phyloP scores from a whole-genome alignment of 2,329 filamentous ascomycete genomes.

The Anthostomella pinea region DNA sequence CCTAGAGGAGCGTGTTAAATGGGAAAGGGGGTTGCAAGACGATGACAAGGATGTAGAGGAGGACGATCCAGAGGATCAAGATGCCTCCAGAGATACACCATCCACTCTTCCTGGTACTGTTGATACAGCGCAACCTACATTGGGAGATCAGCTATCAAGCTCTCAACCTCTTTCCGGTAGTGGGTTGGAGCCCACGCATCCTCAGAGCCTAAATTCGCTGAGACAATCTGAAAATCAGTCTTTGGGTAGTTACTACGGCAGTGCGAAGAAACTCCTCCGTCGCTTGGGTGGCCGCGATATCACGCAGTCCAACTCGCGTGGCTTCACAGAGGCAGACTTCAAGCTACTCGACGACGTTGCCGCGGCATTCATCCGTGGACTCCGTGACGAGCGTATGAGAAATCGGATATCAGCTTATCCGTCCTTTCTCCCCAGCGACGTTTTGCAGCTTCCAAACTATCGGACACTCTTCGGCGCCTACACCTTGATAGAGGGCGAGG shows the following conservation, averaged over 20 bases:
- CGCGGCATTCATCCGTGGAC: constrained; percentile 52
- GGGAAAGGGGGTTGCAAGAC: constrained; percentile 58
- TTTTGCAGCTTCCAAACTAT: constrained; percentile 27
- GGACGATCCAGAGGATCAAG: constrained; percentile 27
- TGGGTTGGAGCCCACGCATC: constrained; percentile 4
- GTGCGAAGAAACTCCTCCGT: constrained; percentile 49
- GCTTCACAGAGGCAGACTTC: constrained; percentile 44
- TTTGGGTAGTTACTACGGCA: constrained; percentile 45
- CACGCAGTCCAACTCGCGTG: constrained; percentile 42
- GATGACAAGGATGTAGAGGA: constrained; percentile 40
- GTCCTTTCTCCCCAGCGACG: constrained; percentile 42
- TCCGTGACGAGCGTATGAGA: constrained; percentile 46
- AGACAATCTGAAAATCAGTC: constrained; percentile 42
- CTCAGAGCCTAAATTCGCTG: constrained; percentile 30
- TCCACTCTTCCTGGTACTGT: constrained; percentile 1
- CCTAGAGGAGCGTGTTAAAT: constrained; percentile 63
- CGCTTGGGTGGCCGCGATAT: constrained; percentile 50
- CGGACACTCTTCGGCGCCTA: constrained; percentile 54
- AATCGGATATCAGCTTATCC: constrained; percentile 42
- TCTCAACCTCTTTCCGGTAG: constrained; percentile 5
- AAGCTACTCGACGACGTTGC: constrained; percentile 50
- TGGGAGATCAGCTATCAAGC: constrained; percentile 4
- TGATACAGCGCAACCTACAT: constrained; percentile 3
- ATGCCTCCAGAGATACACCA: constrained; percentile 9
- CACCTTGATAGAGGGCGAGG: constrained; percentile 56